These are phyloP conservation scores for Actinomortierella ambigua DNA, from an alignment of 371 early-diverging fungal species.

Conservation along the genomic window DNA sequence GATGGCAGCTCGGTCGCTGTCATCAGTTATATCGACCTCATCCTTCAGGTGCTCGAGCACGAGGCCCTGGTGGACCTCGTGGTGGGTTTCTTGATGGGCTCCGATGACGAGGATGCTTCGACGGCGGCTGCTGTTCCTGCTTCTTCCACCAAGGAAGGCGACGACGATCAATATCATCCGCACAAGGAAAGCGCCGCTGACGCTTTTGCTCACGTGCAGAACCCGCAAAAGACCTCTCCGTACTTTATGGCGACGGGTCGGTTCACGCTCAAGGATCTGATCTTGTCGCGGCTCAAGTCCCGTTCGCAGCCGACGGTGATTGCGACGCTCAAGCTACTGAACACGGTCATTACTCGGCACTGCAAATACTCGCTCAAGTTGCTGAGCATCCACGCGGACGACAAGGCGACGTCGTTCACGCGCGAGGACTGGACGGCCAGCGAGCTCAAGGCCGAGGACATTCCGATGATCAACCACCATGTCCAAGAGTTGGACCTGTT, in stretches of 20 bases:
- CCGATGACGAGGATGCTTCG: slow-evolving; percentile 52
- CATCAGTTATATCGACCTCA: slow-evolving; percentile 86
- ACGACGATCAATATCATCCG: slow-evolving; percentile 8
- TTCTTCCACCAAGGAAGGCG: slow-evolving; percentile 18
- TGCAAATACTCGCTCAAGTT: slow-evolving; percentile 75
- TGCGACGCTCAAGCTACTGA: slow-evolving; percentile 81
- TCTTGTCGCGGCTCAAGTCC: slow-evolving; percentile 76
- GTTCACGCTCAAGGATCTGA: slow-evolving; percentile 79
- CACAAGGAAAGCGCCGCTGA: slow-evolving; percentile 13
- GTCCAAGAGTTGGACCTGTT: slow-evolving; percentile 70
- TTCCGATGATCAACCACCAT: slow-evolving; percentile 67
- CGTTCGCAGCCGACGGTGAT: slow-evolving; percentile 78
- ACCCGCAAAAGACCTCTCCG: slow-evolving; percentile 47
- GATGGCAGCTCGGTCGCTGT: slow-evolving; percentile 92
- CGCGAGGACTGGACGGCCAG: slow-evolving; percentile 8
- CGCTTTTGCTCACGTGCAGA: slow-evolving; percentile 40
- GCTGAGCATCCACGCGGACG: slow-evolving; percentile 68
- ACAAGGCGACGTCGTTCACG: slow-evolving; percentile 49
- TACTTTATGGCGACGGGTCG: slow-evolving; percentile 60
- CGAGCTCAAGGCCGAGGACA: slow-evolving; percentile 6
- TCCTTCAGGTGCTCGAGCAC: slow-evolving; percentile 77
- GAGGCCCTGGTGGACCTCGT: slow-evolving; percentile 76
- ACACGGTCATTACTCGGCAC: slow-evolving; percentile 76
- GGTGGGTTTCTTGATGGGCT: slow-evolving; percentile 76
- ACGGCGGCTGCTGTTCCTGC: slow-evolving; percentile 9